Evolutionary conservation across 805 yeast species (phyloP).

Genomic region (Candida insectorum): DNA sequence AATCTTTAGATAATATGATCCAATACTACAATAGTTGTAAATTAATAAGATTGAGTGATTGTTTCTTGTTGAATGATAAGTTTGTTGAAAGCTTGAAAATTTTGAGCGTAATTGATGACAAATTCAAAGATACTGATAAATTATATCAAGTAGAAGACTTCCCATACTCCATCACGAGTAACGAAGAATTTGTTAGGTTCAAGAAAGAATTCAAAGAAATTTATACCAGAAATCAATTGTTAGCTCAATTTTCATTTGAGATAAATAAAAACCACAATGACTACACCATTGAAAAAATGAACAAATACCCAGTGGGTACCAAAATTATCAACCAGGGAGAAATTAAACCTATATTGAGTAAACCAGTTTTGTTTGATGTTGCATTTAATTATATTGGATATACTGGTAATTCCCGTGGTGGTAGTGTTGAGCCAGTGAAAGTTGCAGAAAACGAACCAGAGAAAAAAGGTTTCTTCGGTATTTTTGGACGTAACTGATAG

Average conservation of each 20-base stretch:
- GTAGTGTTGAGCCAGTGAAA: constrained; percentile 9
- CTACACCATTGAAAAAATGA: constrained; percentile 41
- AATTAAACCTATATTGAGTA: constrained; percentile 63
- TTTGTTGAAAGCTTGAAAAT: constrained; percentile 49
- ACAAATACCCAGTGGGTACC: constrained; percentile 31
- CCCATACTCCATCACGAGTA: constrained; percentile 40
- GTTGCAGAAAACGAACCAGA: constrained; percentile 20
- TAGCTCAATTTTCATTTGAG: constrained; percentile 45
- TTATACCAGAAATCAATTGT: constrained; percentile 33
- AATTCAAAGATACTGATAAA: constrained; percentile 9
- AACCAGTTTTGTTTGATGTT: constrained; percentile 89
- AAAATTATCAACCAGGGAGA: constrained; percentile 21
- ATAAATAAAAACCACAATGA: constrained; percentile 3
- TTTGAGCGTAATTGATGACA: constrained; percentile 20
- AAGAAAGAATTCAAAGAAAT: constrained; percentile 14
- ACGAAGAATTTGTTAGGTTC: constrained; percentile 26
- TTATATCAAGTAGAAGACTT: constrained; percentile 36
- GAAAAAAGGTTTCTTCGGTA: constrained; percentile 66
- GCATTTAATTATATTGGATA: constrained; percentile 80
- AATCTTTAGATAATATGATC: constrained; percentile 50
- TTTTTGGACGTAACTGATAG: constrained; percentile 50
- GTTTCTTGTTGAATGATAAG: constrained; percentile 38
- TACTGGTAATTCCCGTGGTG: constrained; percentile 12
- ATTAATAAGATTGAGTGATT: constrained; percentile 41
- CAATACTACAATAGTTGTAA: constrained; percentile 46